A percentile compares a stretch with the other conserved stretches of the same genome.
Evolutionary conservation across 2,329 filamentous ascomycete genomes (phyloP).

Genomic region (Metarhizium album): DNA sequence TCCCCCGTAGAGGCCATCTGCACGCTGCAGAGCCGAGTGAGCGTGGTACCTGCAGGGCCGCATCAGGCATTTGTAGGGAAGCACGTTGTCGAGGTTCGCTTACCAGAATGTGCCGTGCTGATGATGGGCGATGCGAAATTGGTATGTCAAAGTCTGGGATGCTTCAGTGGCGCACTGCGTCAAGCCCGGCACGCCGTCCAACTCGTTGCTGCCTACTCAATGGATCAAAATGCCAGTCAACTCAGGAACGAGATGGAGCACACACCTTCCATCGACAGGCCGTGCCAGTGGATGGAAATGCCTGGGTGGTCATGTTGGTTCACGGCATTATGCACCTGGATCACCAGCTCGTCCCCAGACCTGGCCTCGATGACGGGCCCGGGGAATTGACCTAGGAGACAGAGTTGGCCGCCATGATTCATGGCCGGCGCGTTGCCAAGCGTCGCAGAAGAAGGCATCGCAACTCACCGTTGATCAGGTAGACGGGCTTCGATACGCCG

Average conservation of each 20-base stretch:
- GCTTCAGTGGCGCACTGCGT: slow-evolving; percentile 50
- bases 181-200: slow-evolving; percentile 55
- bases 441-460: neutral
- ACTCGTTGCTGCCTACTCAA: slow-evolving; percentile 31
- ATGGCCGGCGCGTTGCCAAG: neutral
- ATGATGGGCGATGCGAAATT: slow-evolving; percentile 42
- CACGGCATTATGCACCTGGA: slow-evolving; percentile 29
- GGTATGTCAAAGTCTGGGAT: slow-evolving; percentile 38
- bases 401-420: neutral
- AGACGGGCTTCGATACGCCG: slow-evolving; percentile 37
- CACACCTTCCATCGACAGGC: slow-evolving; percentile 48
- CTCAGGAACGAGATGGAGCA: slow-evolving; percentile 18
- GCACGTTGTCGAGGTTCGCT: slow-evolving; percentile 11
- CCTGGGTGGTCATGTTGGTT: slow-evolving; percentile 3
- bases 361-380: slow-evolving; percentile 34
- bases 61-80: neutral
- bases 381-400: slow-evolving; percentile 24
- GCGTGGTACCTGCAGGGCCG: slow-evolving; percentile 42
- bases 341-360: slow-evolving; percentile 29
- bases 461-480: slow-evolving; percentile 40
- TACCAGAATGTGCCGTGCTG: slow-evolving; percentile 51
- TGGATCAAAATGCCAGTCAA: neutral
- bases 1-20: slow-evolving; percentile 13
- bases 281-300: slow-evolving; percentile 59
- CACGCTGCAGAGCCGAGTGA: slow-evolving; percentile 41